Evolutionary conservation across 176 grass and related monocot species (phyloP).

Genomic region (Dactylis glomerata): DNA sequence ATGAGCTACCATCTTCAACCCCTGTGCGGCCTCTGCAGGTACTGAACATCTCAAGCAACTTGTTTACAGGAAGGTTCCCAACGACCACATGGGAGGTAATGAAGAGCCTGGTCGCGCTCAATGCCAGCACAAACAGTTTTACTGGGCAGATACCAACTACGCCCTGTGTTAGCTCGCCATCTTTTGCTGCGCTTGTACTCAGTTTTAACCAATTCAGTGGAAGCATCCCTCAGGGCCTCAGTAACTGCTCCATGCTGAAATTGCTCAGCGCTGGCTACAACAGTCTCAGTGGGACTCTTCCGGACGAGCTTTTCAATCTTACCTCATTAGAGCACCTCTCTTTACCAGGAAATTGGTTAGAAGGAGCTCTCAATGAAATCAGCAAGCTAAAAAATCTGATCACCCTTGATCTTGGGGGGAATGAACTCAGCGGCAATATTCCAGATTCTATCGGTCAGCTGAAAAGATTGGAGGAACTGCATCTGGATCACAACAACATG

Average conservation of each 20-base stretch:
- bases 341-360: slow-evolving; percentile 2
- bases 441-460: slow-evolving; percentile 18
- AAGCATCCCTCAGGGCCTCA: neutral
- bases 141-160: neutral
- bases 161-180: neutral
- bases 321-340: slow-evolving; percentile 21
- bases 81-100: neutral
- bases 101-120: slow-evolving; percentile 7
- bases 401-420: slow-evolving; percentile 25
- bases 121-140: slow-evolving; percentile 51
- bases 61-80: slow-evolving; percentile 32
- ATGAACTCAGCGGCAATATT: neutral
- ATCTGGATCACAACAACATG: neutral
- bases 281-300: neutral
- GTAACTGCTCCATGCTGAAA: slow-evolving; percentile 2
- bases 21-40: slow-evolving; percentile 6
- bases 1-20: neutral
- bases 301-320: slow-evolving; percentile 19
- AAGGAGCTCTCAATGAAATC: neutral
- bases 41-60: slow-evolving; percentile 50
- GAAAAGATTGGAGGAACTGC: slow-evolving; percentile 12
- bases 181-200: slow-evolving; percentile 20
- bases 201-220: slow-evolving; percentile 25
- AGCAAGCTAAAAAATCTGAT: neutral
- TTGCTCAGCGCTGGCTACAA: slow-evolving; percentile 24